Conservation (phyloP, 495 filamentous ascomycete genomes). For the Lophiotrema nucula region DNA sequence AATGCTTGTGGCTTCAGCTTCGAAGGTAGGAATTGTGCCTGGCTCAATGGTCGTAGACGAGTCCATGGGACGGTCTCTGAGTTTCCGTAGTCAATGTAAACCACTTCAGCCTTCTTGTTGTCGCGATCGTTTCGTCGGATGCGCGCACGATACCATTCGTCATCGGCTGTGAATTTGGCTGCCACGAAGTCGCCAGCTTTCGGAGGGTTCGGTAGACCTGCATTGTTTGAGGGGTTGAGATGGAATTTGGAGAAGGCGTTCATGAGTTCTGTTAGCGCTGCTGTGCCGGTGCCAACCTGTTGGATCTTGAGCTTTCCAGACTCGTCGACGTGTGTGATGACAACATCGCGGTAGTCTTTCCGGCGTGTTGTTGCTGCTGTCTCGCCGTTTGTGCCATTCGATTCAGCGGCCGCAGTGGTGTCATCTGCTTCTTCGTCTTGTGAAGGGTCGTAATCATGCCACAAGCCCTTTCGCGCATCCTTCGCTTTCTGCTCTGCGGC, state of each 20-base stretch:
- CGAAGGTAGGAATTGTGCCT: slow-evolving; percentile 67
- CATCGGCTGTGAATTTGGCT: slow-evolving; percentile 82
- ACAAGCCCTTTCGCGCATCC: slow-evolving; percentile 78
- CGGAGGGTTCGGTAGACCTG: slow-evolving; percentile 68
- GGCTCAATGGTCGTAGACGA: slow-evolving; percentile 70
- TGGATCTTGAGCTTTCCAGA: slow-evolving; percentile 80
- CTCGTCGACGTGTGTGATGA: slow-evolving; percentile 83
- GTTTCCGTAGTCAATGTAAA: slow-evolving; percentile 98
- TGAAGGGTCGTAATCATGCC: slow-evolving; percentile 90
- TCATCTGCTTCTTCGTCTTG: slow-evolving; percentile 44
- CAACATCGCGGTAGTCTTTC: slow-evolving; percentile 87
- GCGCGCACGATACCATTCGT: slow-evolving; percentile 90
- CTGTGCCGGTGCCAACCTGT: slow-evolving; percentile 76
- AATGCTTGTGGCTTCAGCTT: slow-evolving; percentile 82
- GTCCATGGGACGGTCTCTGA: slow-evolving; percentile 82
- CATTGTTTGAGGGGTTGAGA: slow-evolving; percentile 67
- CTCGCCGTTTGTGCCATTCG: slow-evolving; percentile 44
- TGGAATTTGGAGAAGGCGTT: slow-evolving; percentile 85
- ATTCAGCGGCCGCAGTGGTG: slow-evolving; percentile 50
- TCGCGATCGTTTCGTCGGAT: slow-evolving; percentile 90
- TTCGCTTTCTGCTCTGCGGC: slow-evolving; percentile 88
- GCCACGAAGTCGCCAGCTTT: slow-evolving; percentile 90
- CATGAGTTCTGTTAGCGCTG: slow-evolving; percentile 81
- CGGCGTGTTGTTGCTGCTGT: slow-evolving; percentile 56
- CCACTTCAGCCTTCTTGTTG: slow-evolving; percentile 79